phyloP scores from a whole-genome alignment of 352 stramenopile genomes.

The Pythium rhizo-oryzae region DNA sequence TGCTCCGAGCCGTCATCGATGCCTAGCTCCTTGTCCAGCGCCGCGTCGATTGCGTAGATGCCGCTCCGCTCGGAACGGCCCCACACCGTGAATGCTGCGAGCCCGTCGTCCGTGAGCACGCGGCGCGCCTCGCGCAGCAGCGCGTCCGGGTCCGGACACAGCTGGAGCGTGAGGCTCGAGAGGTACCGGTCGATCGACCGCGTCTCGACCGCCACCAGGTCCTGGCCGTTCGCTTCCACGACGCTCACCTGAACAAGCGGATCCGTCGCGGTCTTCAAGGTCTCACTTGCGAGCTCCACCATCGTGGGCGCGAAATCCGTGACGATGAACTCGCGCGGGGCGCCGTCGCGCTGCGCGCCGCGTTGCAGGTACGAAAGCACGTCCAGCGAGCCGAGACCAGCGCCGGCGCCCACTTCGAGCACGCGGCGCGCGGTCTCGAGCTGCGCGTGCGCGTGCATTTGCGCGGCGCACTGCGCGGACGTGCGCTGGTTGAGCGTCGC shows the following conservation, averaged over 20 bases:
- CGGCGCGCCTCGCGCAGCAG: no score
- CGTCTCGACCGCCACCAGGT: slow-evolving; percentile 35
- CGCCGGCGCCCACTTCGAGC: slow-evolving; percentile 52
- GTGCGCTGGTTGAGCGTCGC: slow-evolving; percentile 52
- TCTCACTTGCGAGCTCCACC: slow-evolving; percentile 41
- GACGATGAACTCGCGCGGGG: slow-evolving; percentile 25
- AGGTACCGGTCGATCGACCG: slow-evolving; percentile 52
- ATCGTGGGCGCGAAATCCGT: slow-evolving; percentile 54
- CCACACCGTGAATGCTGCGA: no score
- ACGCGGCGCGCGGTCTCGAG: slow-evolving; percentile 43
- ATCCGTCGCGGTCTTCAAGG: slow-evolving; percentile 20
- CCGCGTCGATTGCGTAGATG: no score
- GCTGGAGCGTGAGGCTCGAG: slow-evolving; percentile 52
- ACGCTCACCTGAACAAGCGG: slow-evolving; percentile 34
- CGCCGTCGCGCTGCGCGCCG: slow-evolving; percentile 27
- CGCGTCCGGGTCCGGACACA: no score
- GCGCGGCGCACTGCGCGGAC: slow-evolving; percentile 45
- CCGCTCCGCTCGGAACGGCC: no score
- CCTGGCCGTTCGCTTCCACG: slow-evolving; percentile 45
- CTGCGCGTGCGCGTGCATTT: slow-evolving; percentile 56
- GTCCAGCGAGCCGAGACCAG: slow-evolving; percentile 52
- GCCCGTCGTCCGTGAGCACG: no score
- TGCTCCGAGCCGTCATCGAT: slow-evolving; percentile 37
- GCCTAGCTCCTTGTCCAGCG: no score
- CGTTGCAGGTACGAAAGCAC: slow-evolving; percentile 28